Conservation (phyloP, 495 filamentous ascomycete genomes). For the Podospora tetraspora region DNA sequence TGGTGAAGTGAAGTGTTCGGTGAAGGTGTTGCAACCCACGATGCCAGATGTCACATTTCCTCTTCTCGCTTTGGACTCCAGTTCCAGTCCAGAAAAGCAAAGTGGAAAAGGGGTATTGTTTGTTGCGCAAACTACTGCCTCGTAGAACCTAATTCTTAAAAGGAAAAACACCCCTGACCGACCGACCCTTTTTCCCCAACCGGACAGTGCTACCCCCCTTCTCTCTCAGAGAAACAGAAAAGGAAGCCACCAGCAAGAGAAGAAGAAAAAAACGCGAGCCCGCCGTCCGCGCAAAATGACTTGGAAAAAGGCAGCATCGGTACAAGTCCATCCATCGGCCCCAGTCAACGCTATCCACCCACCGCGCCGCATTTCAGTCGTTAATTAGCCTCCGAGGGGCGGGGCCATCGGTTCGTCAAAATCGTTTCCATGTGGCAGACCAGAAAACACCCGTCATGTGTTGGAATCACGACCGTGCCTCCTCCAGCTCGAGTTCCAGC, state of each 20-base stretch:
- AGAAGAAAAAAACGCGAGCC: not conserved
- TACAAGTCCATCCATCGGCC: not conserved
- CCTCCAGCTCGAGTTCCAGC: conserved; percentile 64
- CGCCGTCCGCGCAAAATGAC: not conserved
- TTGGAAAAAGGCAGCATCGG: not conserved
- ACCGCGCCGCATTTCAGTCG: not conserved
- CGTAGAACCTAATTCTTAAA: not conserved
- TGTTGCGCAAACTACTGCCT: not conserved
- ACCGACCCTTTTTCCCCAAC: not conserved
- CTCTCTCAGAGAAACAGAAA: not conserved
- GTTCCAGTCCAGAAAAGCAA: too few relatives aligned
- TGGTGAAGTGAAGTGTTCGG: too few relatives aligned
- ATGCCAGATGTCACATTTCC: too few relatives aligned
- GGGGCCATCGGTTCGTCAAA: conserved; percentile 1
- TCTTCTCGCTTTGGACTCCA: too few relatives aligned
- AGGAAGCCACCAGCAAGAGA: not conserved
- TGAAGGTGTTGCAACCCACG: too few relatives aligned
- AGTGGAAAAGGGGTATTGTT: not conserved
- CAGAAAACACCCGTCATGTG: not conserved
- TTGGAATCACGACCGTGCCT: conserved; percentile 28
- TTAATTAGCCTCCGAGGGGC: not conserved
- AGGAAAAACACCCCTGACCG: not conserved
- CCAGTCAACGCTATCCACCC: not conserved
- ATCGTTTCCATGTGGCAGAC: not conserved
- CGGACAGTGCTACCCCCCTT: not conserved